Evolutionary conservation across 768 basidiomycete species (phyloP).

Genomic region (Mrakia frigida): DNA sequence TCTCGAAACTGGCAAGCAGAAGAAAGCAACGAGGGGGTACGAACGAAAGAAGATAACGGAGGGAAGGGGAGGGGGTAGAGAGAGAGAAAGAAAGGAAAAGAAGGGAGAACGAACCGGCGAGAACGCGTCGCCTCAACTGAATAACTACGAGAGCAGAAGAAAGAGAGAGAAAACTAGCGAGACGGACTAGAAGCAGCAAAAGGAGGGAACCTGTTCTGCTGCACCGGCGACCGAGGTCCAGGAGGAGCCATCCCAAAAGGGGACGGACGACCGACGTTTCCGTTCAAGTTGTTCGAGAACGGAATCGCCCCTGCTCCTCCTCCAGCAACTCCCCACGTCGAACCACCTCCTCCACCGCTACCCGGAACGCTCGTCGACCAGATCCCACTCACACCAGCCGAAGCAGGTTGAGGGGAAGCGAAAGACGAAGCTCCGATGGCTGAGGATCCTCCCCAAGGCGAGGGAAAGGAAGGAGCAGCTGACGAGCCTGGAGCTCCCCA

Average conservation of each 20-base stretch:
- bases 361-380: slow-evolving; percentile 14
- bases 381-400: neutral
- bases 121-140: neutral
- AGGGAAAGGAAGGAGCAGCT: slow-evolving; percentile 8
- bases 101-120: neutral
- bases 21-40: neutral
- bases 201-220: slow-evolving; percentile 9
- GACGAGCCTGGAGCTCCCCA: slow-evolving; percentile 28
- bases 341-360: neutral
- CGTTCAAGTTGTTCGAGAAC: neutral
- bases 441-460: slow-evolving; percentile 17
- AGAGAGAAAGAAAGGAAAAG: neutral
- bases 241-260: slow-evolving; percentile 9
- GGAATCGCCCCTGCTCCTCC: neutral
- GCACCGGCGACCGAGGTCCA: slow-evolving; percentile 9
- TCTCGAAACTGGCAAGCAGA: neutral
- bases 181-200: neutral
- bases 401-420: neutral
- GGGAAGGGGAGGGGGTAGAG: too few relatives aligned
- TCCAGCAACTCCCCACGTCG: neutral
- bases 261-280: too few relatives aligned
- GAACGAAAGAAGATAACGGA: neutral
- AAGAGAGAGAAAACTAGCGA: neutral
- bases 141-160: neutral
- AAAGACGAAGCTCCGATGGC: slow-evolving; percentile 15